Conservation (phyloP, 2,329 filamentous ascomycete genomes). For the Orbilia javanica region DNA sequence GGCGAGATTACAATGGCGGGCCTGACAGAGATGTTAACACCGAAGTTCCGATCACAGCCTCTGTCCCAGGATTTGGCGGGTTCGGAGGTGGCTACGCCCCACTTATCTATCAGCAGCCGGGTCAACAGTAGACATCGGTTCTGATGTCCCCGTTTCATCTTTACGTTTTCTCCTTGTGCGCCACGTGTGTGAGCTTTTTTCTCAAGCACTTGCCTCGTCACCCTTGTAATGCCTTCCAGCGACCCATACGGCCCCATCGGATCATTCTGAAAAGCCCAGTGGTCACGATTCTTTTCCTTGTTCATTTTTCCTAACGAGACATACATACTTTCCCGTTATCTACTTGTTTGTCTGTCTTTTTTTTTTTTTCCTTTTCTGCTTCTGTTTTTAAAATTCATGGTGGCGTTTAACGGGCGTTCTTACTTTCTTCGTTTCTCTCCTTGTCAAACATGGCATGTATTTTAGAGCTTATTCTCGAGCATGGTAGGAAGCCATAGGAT, state of each 20-base stretch:
- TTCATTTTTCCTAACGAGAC: slow-evolving; percentile 35
- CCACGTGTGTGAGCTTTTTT: not conserved
- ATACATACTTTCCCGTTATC: slow-evolving; percentile 40
- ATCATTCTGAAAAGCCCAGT: slow-evolving; percentile 8
- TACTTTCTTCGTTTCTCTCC: slow-evolving; percentile 5
- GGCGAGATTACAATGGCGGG: slow-evolving; percentile 42
- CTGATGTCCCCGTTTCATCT: not conserved
- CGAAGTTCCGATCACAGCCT: slow-evolving; percentile 30
- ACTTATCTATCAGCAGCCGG: slow-evolving; percentile 55
- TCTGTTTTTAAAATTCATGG: slow-evolving; percentile 14
- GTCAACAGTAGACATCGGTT: slow-evolving; percentile 35
- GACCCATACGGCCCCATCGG: not conserved
- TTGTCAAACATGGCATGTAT: slow-evolving; percentile 34
- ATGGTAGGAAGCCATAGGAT: not conserved
- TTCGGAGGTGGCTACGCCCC: slow-evolving; percentile 45
- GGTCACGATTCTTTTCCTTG: slow-evolving; percentile 39
- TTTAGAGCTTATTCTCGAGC: slow-evolving; percentile 10
- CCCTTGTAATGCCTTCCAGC: slow-evolving; percentile 25
- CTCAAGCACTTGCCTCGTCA: not conserved
- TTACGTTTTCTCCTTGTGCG: not conserved
- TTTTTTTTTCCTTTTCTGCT: not conserved
- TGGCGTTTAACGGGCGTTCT: slow-evolving; percentile 45
- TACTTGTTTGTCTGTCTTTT: too few relatives aligned
- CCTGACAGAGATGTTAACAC: slow-evolving; percentile 50
- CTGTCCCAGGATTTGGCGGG: slow-evolving; percentile 43